A percentile compares a stretch with the other conserved stretches of the same genome.
Conservation (phyloP, 768 basidiomycete species). For the Udeniomyces megalosporus region DNA sequence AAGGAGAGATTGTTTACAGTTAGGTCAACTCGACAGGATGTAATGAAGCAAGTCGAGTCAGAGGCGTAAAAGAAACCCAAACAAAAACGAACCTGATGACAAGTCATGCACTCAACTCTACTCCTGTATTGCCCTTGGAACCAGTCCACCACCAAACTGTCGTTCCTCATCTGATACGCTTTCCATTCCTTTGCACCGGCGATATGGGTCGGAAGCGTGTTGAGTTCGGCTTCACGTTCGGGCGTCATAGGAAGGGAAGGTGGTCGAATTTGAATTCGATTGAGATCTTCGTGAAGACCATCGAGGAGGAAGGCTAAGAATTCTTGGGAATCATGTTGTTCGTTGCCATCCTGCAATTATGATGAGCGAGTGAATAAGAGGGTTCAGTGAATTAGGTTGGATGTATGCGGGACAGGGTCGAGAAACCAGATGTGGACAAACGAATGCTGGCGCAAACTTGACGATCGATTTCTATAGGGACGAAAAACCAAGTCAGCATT, state of each 20-base stretch:
- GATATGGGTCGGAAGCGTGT: constrained; percentile 67
- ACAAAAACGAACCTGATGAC: constrained; percentile 48
- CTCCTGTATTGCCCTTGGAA: constrained; percentile 97
- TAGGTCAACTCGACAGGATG: too few relatives aligned
- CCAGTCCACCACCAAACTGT: constrained; percentile 85
- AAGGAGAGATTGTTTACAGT: too few relatives aligned
- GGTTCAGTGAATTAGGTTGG: not conserved
- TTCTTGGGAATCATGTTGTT: constrained; percentile 97
- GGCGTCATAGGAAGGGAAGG: constrained; percentile 45
- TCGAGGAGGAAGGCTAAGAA: constrained; percentile 88
- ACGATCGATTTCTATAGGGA: constrained; percentile 42
- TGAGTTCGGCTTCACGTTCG: constrained; percentile 72
- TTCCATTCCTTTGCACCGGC: constrained; percentile 89
- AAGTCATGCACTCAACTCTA: constrained; percentile 73
- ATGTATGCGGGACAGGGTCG: not conserved
- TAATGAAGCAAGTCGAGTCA: constrained; percentile 7
- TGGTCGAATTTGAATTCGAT: constrained; percentile 61
- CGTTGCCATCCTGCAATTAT: constrained; percentile 41
- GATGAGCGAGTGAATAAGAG: not conserved
- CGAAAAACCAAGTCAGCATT: not conserved
- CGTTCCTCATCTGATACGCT: constrained; percentile 72
- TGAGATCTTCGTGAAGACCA: constrained; percentile 76
- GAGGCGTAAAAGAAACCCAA: constrained; percentile 14
- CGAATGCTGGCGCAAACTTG: constrained; percentile 52
- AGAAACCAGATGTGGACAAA: not conserved